phyloP scores from a whole-genome alignment of 2,329 filamentous ascomycete genomes.

The Volutella citrinella region DNA sequence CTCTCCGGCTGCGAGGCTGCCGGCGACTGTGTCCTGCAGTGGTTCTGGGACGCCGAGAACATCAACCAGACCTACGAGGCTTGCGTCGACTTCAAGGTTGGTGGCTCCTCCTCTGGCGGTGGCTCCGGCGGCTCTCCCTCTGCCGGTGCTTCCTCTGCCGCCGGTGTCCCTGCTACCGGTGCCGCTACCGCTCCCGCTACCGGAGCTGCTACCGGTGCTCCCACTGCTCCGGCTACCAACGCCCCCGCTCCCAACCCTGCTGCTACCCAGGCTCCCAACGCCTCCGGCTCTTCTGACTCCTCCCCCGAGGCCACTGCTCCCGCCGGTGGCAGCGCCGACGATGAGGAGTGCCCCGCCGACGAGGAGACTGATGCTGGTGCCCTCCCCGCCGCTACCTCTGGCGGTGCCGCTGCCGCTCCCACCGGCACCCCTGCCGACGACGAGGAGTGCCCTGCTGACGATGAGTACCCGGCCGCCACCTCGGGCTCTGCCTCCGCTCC shows the following conservation, averaged over 20 bases:
- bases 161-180: conserved; percentile 7
- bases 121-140: conserved; percentile 4
- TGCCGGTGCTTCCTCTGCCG: conserved; percentile 2
- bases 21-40: conserved; percentile 55
- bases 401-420: not conserved
- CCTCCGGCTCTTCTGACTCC: conserved; percentile 11
- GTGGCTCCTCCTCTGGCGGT: conserved; percentile 6
- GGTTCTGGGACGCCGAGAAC: conserved; percentile 57
- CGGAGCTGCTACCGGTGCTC: conserved; percentile 9
- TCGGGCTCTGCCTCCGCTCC: not conserved
- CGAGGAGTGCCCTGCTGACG: conserved; percentile 11
- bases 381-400: not conserved
- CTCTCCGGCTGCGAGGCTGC: conserved; percentile 44
- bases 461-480: conserved; percentile 4
- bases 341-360: conserved; percentile 18
- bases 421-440: conserved; percentile 2
- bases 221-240: conserved; percentile 5
- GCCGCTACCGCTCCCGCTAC: conserved; percentile 7
- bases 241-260: conserved; percentile 5
- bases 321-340: conserved; percentile 8
- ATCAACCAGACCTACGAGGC: conserved; percentile 61
- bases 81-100: conserved; percentile 54
- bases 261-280: conserved; percentile 7
- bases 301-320: conserved; percentile 4
- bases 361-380: conserved; percentile 7